These are phyloP conservation scores for Fusarium longipes DNA, from an alignment of 2,329 filamentous ascomycete genomes.

Conservation along the genomic window DNA sequence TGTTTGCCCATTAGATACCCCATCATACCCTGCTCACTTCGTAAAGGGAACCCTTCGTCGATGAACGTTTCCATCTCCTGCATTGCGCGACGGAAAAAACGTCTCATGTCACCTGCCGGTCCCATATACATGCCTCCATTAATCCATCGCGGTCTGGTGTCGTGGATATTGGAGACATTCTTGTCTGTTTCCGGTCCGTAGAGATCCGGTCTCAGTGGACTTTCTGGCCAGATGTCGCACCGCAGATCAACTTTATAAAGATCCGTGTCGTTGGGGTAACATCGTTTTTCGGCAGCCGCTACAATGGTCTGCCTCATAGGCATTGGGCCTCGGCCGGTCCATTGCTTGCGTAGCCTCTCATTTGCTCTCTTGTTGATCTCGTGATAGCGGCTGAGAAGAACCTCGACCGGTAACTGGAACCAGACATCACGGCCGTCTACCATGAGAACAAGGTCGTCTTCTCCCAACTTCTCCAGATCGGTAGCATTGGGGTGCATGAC, in stretches of 20 bases:
- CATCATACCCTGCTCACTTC: conserved; percentile 6
- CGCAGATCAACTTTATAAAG: rapidly evolving
- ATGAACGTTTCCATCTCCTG: background rate
- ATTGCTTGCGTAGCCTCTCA: background rate
- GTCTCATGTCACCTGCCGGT: conserved; percentile 18
- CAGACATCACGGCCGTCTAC: conserved; percentile 6
- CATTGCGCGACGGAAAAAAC: conserved; percentile 2
- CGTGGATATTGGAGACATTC: background rate
- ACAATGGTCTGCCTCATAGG: conserved; percentile 20
- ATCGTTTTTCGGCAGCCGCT: background rate
- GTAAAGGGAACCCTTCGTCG: background rate
- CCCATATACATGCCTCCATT: conserved; percentile 16
- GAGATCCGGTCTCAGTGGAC: background rate
- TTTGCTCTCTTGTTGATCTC: conserved; percentile 16
- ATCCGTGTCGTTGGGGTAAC: background rate
- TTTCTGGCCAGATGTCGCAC: background rate
- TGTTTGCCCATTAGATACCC: background rate
- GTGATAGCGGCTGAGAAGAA: conserved; percentile 20
- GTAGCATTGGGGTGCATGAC: conserved; percentile 12
- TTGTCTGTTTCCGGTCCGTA: background rate
- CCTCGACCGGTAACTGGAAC: conserved; percentile 13
- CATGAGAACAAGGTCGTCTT: conserved; percentile 14
- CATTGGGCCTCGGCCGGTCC: background rate
- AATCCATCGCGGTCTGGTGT: background rate
- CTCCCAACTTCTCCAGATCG: background rate